phyloP scores from a whole-genome alignment of 2,329 filamentous ascomycete genomes.

The Harringtonia lauricola region DNA sequence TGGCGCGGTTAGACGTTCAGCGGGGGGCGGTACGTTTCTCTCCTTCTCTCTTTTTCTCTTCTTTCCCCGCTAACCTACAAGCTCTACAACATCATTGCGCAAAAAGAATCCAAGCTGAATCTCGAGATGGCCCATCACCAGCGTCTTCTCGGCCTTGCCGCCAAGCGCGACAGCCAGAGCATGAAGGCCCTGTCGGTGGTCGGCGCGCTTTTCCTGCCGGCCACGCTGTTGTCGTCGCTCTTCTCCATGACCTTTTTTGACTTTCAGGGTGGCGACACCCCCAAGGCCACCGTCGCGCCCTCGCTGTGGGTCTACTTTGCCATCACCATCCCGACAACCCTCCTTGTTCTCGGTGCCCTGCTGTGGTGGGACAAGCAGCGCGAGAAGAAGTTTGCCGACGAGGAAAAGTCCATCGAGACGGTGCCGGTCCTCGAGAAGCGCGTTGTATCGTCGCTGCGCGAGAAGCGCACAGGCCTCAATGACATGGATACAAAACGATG shows the following conservation, averaged over 20 bases:
- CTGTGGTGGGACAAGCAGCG: slow-evolving; percentile 39
- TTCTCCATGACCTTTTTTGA: slow-evolving; percentile 60
- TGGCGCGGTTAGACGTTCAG: slow-evolving; percentile 50
- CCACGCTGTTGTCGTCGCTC: slow-evolving; percentile 50
- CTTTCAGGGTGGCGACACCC: slow-evolving; percentile 27
- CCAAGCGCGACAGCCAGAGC: slow-evolving; percentile 50
- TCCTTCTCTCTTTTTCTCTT: background rate
- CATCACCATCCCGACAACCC: slow-evolving; percentile 47
- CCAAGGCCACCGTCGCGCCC: slow-evolving; percentile 27
- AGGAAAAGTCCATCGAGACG: slow-evolving; percentile 40
- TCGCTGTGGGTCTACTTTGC: slow-evolving; percentile 54
- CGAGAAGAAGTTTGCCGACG: slow-evolving; percentile 33
- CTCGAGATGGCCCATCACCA: slow-evolving; percentile 52
- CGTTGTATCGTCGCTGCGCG: slow-evolving; percentile 44
- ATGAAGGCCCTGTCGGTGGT: slow-evolving; percentile 57
- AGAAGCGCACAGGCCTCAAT: slow-evolving; percentile 36
- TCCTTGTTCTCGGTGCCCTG: slow-evolving; percentile 43
- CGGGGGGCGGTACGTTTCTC: slow-evolving; percentile 40
- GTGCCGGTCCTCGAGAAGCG: slow-evolving; percentile 45
- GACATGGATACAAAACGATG: slow-evolving; percentile 9
- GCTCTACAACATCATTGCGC: slow-evolving; percentile 56
- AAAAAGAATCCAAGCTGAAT: slow-evolving; percentile 53
- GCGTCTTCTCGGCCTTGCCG: slow-evolving; percentile 45
- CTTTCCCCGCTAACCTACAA: background rate
- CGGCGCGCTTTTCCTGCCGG: slow-evolving; percentile 51